Evolutionary conservation across 2,329 filamentous ascomycete species (phyloP).

Genomic region (Emmonsia crescens): DNA sequence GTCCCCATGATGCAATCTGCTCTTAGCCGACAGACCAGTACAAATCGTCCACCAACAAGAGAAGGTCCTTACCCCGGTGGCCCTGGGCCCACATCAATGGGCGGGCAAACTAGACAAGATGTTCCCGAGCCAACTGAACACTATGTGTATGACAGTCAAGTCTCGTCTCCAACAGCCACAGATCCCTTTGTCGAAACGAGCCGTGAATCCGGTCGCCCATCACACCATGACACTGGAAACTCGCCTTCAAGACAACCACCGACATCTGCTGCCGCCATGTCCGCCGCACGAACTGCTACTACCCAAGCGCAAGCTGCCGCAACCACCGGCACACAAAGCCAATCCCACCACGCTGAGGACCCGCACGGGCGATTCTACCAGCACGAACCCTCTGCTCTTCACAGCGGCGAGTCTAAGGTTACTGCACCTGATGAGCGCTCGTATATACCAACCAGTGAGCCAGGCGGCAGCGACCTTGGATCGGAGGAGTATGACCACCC

Average conservation of each 20-base stretch:
- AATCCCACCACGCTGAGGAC: conserved; percentile 23
- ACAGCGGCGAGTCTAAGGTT: conserved; percentile 26
- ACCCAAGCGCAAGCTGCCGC: conserved; percentile 11
- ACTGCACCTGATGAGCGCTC: conserved; percentile 38
- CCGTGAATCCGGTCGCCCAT: conserved; percentile 21
- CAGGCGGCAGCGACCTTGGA: conserved; percentile 47
- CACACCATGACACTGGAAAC: conserved; percentile 28
- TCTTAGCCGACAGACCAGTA: conserved; percentile 44
- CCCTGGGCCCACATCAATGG: conserved; percentile 21
- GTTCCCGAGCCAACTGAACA: conserved; percentile 32
- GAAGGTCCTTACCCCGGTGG: conserved; percentile 35
- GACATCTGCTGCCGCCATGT: conserved; percentile 19
- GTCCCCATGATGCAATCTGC: conserved; percentile 77
- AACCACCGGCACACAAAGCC: conserved; percentile 27
- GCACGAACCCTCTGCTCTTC: conserved; percentile 25
- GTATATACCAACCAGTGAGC: conserved; percentile 38
- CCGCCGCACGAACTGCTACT: conserved; percentile 17
- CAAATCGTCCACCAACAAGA: conserved; percentile 36
- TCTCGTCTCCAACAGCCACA: conserved; percentile 45
- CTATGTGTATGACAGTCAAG: conserved; percentile 41
- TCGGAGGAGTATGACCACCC: conserved; percentile 62
- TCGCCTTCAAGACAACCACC: conserved; percentile 23
- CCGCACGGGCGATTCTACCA: conserved; percentile 28
- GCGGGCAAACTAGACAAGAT: conserved; percentile 20
- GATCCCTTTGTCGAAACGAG: conserved; percentile 50